Conservation (phyloP, 176 grass and related monocot genomes). For the Avena insularis region DNA sequence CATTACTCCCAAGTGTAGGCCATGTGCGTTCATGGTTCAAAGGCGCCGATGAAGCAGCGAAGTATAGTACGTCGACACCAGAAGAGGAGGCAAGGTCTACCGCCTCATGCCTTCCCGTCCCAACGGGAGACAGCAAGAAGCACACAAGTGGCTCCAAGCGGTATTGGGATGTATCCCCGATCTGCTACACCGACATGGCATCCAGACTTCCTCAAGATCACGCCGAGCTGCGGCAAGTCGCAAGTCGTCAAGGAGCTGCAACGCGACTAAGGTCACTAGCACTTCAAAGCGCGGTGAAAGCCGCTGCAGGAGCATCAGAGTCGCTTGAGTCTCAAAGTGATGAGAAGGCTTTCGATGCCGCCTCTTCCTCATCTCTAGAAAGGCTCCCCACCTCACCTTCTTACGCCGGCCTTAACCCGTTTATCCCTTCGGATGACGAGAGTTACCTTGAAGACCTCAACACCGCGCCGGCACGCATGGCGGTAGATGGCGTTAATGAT, state of each 20-base stretch:
- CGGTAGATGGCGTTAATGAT: accelerated
- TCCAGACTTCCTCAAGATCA: not conserved
- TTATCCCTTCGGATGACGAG: not conserved
- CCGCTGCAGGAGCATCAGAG: too few species aligned
- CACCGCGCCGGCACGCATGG: not conserved
- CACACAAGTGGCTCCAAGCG: too few species aligned
- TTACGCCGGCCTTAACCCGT: not conserved
- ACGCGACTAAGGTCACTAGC: not conserved
- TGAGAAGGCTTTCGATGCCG: not conserved
- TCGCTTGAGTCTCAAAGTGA: not conserved
- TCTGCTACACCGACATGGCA: not conserved
- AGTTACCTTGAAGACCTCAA: not conserved
- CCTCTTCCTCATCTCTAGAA: not conserved
- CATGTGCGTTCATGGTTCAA: not conserved
- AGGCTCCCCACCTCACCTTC: not conserved
- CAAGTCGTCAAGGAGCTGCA: not conserved
- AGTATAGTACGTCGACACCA: not conserved
- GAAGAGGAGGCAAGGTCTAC: not conserved
- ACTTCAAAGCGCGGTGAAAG: not conserved
- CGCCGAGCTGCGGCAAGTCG: not conserved
- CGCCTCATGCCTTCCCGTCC: not conserved
- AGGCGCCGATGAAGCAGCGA: accelerated
- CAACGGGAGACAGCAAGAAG: too few species aligned
- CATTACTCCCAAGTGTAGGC: not conserved
- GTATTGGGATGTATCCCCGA: not conserved